phyloP scores from a whole-genome alignment of 2,329 filamentous ascomycete species.

The Claviceps sp. region DNA sequence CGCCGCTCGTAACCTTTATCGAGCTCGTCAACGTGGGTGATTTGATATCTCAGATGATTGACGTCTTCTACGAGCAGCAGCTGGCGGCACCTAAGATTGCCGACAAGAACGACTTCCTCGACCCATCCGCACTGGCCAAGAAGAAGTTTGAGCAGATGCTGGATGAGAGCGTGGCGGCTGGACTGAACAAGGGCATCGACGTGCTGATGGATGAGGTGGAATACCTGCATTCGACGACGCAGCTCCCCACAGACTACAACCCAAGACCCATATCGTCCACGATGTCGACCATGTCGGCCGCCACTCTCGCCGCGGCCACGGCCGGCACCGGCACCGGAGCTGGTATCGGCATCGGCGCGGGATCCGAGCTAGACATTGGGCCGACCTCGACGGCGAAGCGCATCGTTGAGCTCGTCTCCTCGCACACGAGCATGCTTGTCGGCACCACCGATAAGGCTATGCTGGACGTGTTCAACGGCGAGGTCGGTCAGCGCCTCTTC shows the following conservation, averaged over 20 bases:
- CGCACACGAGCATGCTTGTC: constrained; percentile 83
- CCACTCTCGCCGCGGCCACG: not conserved
- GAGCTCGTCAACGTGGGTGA: constrained; percentile 97
- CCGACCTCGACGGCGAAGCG: constrained; percentile 67
- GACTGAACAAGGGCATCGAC: constrained; percentile 93
- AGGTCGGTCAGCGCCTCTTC: constrained; percentile 88
- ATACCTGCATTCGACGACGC: constrained; percentile 80
- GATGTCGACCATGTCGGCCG: constrained; percentile 10
- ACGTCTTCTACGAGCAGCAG: constrained; percentile 97
- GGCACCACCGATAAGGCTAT: constrained; percentile 96
- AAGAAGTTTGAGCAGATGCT: constrained; percentile 98
- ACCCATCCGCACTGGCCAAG: constrained; percentile 84
- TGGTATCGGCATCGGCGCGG: constrained; percentile 15
- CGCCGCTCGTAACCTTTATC: constrained; percentile 86
- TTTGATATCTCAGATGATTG: constrained; percentile 96
- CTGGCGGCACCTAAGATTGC: constrained; percentile 69
- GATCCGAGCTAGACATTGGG: constrained; percentile 36
- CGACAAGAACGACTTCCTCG: constrained; percentile 88
- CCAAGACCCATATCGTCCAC: constrained; percentile 32
- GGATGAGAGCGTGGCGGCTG: constrained; percentile 89
- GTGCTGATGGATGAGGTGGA: constrained; percentile 98
- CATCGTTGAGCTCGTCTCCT: constrained; percentile 73
- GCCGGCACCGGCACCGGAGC: constrained; percentile 17
- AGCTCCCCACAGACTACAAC: constrained; percentile 82
- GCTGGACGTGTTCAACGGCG: constrained; percentile 96